Evolutionary conservation across 768 basidiomycete genomes (phyloP), one percentile per base, ranked within the genome.

Genomic region (Trametes coccinea): DNA sequence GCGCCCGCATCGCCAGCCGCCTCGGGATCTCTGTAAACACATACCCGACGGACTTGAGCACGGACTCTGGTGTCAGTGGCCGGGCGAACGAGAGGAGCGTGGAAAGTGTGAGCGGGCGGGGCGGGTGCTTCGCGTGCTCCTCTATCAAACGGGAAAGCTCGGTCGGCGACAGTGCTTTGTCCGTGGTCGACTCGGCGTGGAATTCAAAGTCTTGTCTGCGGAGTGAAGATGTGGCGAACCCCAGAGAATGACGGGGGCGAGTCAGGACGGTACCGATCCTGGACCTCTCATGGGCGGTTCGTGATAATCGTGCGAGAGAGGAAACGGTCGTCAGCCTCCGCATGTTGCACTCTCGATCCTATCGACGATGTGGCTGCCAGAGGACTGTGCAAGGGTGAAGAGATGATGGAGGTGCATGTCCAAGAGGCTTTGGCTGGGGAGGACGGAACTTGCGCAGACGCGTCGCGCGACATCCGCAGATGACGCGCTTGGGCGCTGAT

Each of bases 11-110:
- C 1, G 89, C 90, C 34, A 94, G 80, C 53, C 91, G 80, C 17
- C 87, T 80, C 22, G 93, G 92, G 14, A 93, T 85, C 72, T 93
- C 92, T 2, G 85, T 80, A 13, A 90, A 80, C 0, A 85, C 86
- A 72, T 89, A 91, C 4, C 81, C 79, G 3, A 87, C 90, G n/a
- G 91, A 93, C 17, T 82, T 80, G 4, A 93, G 75, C 2, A 93
- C 78, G 22, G 90, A 92, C 27, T 85, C 80, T 14, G 84, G 75
- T 0, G 87, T 89, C 10, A 91, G 77, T 44, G 92, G 90, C 45
- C 83, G 84, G 29, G 89, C 91, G 69, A 87, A 89, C 14, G 90
- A 88, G 11, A 94, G 78, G 5, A 94, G 78, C 4, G 86, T 84
- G 22, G 84, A 82, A 6, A 94, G 83, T 44, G 89, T 88, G 50